Conservation (phyloP, 2,329 filamentous ascomycete species). For the Atkinsonella hypoxylon region DNA sequence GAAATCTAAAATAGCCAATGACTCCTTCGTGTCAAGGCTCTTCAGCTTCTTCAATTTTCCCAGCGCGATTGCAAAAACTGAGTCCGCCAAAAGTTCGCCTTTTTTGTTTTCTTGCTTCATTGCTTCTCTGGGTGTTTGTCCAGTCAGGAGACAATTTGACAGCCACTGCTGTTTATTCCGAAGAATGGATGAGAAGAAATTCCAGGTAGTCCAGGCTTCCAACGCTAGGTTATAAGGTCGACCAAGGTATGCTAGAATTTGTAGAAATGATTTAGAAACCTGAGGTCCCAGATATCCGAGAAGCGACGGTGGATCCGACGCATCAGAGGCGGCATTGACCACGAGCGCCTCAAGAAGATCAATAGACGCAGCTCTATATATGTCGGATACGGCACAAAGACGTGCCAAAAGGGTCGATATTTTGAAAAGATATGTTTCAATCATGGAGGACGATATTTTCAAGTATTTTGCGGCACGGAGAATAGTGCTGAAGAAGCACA, state of each 20-base stretch:
- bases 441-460: constrained; percentile 47
- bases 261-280: constrained; percentile 73
- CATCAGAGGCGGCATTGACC: constrained; percentile 50
- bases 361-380: constrained; percentile 54
- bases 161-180: constrained; percentile 93
- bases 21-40: constrained; percentile 50
- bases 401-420: constrained; percentile 64
- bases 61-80: constrained; percentile 65
- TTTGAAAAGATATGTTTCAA: constrained; percentile 74
- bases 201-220: constrained; percentile 65
- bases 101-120: constrained; percentile 45
- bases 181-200: constrained; percentile 73
- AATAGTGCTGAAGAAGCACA: constrained; percentile 56
- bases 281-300: constrained; percentile 77
- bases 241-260: constrained; percentile 64
- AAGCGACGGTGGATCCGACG: constrained; percentile 81
- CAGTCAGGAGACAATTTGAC: constrained; percentile 83
- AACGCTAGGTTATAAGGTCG: constrained; percentile 55
- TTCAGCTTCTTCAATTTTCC: constrained; percentile 55
- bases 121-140: constrained; percentile 68
- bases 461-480: constrained; percentile 58
- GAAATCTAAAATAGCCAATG: constrained; percentile 72
- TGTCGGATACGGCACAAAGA: constrained; percentile 57
- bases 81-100: constrained; percentile 37
- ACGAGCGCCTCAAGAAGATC: constrained; percentile 63